These are phyloP conservation scores for Diaporthe sp. DNA, from an alignment of 2,329 filamentous ascomycete species.

Conservation along the genomic window DNA sequence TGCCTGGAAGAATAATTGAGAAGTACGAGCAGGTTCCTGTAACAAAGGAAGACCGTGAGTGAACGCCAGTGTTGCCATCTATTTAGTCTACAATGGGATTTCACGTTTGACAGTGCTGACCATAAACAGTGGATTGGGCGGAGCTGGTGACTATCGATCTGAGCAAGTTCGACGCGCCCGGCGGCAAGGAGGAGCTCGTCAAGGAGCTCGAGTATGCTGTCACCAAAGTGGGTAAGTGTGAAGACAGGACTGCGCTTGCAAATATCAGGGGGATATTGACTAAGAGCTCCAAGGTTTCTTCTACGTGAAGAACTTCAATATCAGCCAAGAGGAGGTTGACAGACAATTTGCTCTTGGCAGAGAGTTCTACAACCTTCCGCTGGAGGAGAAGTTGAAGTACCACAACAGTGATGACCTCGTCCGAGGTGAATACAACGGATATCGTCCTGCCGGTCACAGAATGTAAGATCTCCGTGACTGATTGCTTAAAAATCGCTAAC, in stretches of 20 bases:
- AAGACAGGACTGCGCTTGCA: no score
- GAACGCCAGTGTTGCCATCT: slow-evolving; percentile 11
- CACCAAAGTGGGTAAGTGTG: slow-evolving; percentile 43
- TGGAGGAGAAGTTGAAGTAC: slow-evolving; percentile 72
- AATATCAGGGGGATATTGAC: background rate
- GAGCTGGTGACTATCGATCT: slow-evolving; percentile 49
- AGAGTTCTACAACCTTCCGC: slow-evolving; percentile 64
- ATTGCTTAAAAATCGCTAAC: background rate
- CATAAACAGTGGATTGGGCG: slow-evolving; percentile 45
- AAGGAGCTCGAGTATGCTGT: slow-evolving; percentile 50
- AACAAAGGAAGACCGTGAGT: slow-evolving; percentile 46
- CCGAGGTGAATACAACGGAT: slow-evolving; percentile 69
- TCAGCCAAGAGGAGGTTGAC: slow-evolving; percentile 69
- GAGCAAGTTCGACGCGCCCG: slow-evolving; percentile 48
- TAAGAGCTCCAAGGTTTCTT: slow-evolving; percentile 60
- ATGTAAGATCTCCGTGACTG: slow-evolving; percentile 35
- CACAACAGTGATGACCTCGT: slow-evolving; percentile 56
- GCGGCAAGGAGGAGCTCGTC: slow-evolving; percentile 49
- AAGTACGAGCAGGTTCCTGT: slow-evolving; percentile 47
- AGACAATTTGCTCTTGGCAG: slow-evolving; percentile 70
- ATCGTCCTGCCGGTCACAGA: slow-evolving; percentile 60
- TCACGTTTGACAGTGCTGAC: background rate
- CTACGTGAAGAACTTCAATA: slow-evolving; percentile 72
- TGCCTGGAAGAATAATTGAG: slow-evolving; percentile 46
- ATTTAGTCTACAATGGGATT: background rate